These are phyloP conservation scores for Cadophora sp. DNA, from an alignment of 2,329 filamentous ascomycete genomes.

Conservation along the genomic window DNA sequence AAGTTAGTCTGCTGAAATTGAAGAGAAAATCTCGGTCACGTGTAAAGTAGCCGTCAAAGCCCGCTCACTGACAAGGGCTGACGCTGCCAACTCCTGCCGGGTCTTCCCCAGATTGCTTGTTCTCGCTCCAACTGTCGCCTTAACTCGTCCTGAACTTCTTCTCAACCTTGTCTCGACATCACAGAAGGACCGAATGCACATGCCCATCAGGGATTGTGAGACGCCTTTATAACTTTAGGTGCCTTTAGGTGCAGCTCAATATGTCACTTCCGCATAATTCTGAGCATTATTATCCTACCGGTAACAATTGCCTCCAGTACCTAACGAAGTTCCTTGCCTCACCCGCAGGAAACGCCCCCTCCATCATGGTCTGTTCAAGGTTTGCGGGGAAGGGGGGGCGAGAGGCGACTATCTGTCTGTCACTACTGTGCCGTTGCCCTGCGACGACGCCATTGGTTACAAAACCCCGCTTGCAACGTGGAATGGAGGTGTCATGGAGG, in stretches of 20 bases:
- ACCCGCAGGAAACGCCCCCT: not conserved
- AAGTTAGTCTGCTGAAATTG: not conserved
- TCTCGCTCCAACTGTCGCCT: constrained; percentile 8
- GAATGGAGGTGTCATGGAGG: constrained; percentile 12
- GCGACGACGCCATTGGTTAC: not conserved
- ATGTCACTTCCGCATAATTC: not conserved
- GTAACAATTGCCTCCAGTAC: not conserved
- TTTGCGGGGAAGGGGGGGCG: constrained; percentile 13
- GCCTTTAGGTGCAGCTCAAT: constrained; percentile 14
- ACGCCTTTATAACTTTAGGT: constrained; percentile 1
- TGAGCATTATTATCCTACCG: not conserved
- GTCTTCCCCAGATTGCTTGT: constrained; percentile 16
- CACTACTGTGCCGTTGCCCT: constrained; percentile 1
- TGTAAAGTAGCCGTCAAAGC: not conserved
- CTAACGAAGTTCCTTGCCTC: not conserved
- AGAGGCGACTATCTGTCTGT: not conserved
- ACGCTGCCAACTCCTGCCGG: not conserved
- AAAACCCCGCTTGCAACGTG: not conserved
- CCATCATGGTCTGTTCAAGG: constrained; percentile 5
- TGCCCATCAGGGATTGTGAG: not conserved
- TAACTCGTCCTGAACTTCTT: not conserved
- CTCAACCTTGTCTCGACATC: not conserved
- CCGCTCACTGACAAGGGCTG: not conserved
- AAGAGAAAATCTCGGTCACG: not conserved
- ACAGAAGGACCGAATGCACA: constrained; percentile 15